A percentile compares a stretch with the other conserved stretches of the same genome.
Conservation (phyloP, 345 rosid genomes). For the Isatis tinctoria region DNA sequence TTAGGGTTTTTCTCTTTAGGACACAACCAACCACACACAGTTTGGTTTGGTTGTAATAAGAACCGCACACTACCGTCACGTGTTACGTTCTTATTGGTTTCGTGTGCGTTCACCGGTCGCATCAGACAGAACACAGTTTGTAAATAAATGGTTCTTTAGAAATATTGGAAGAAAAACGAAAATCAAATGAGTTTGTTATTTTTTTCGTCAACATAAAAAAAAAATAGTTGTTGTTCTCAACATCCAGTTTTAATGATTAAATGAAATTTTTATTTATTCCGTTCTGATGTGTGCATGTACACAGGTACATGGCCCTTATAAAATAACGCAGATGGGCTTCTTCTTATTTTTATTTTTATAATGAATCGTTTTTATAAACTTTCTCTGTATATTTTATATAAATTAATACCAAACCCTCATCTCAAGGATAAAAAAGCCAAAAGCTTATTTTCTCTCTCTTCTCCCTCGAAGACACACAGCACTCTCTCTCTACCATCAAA, state of each 20-base stretch:
- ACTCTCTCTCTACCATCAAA: conserved; percentile 24
- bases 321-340: conserved; percentile 18
- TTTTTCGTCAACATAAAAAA: neutral
- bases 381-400: conserved; percentile 5
- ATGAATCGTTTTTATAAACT: neutral
- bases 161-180: neutral
- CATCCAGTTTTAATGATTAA: neutral
- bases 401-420: conserved; percentile 35
- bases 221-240: neutral
- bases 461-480: conserved; percentile 23
- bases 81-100: conserved; percentile 20
- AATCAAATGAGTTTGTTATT: neutral
- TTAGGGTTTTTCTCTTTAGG: conserved; percentile 46
- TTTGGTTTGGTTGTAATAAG: conserved; percentile 51
- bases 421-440: conserved; percentile 41
- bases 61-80: conserved; percentile 41
- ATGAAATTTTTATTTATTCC: neutral
- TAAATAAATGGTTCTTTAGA: neutral
- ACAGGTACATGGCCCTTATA: conserved; percentile 32
- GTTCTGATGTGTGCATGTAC: neutral
- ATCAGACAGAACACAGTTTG: conserved; percentile 1
- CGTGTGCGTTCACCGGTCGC: neutral
- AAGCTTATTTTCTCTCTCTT: conserved; percentile 22
- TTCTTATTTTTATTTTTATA: neutral
- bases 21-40: neutral